Evolutionary conservation across 2,329 filamentous ascomycete genomes (phyloP).

Genomic region (Setomelanomma holmii): DNA sequence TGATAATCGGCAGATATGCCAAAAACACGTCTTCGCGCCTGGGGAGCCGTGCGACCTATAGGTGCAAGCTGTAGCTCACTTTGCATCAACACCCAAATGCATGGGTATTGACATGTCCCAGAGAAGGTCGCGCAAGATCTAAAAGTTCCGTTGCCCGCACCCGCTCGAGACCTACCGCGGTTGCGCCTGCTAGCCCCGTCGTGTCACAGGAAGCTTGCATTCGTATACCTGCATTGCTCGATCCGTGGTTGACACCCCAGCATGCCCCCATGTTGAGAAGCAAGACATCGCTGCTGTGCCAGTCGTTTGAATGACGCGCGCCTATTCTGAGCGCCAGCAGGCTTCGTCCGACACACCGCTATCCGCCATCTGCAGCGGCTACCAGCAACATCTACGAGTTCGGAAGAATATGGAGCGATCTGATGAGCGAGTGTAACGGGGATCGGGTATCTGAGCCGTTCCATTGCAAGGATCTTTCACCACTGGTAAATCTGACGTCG

Average conservation of each 20-base stretch:
- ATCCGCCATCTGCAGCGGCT: too few relatives aligned
- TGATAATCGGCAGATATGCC: too few relatives aligned
- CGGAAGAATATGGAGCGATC: too few relatives aligned
- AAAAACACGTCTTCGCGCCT: too few relatives aligned
- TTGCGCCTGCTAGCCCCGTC: neutral
- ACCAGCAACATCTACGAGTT: too few relatives aligned
- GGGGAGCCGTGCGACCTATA: neutral
- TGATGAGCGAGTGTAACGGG: neutral
- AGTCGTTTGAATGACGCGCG: neutral
- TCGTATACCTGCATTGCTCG: slow-evolving; percentile 9
- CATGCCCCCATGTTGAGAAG: slow-evolving; percentile 1
- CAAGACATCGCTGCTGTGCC: neutral
- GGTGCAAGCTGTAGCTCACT: neutral
- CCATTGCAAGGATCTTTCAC: neutral
- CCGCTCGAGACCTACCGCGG: neutral
- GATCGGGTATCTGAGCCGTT: neutral
- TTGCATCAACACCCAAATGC: neutral
- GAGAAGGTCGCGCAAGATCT: neutral
- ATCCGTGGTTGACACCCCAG: slow-evolving; percentile 16
- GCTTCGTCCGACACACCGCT: slow-evolving; percentile 10
- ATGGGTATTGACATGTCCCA: neutral
- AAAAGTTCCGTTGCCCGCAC: neutral
- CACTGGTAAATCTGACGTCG: neutral
- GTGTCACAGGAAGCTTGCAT: neutral
- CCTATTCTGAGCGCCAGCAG: neutral